phyloP scores from a whole-genome alignment of 2,329 filamentous ascomycete genomes.

The Davidsoniella virescens region DNA sequence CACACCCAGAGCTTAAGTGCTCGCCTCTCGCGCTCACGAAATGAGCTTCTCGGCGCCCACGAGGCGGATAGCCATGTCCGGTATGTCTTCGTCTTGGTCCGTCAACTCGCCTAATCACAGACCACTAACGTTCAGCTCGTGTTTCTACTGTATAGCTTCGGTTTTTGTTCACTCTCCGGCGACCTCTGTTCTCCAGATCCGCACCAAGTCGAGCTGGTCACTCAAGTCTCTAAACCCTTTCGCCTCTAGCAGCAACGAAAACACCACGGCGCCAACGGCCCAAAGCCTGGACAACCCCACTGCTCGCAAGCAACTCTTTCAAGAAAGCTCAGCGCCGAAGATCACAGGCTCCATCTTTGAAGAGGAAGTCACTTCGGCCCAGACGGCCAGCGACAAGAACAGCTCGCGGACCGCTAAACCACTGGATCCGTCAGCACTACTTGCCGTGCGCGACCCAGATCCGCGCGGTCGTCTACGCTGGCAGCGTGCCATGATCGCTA shows the following conservation, averaged over 20 bases:
- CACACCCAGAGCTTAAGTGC: too few relatives aligned
- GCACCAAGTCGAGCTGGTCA: conserved; percentile 24
- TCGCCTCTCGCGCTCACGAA: neutral
- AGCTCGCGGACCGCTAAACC: conserved; percentile 15
- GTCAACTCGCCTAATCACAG: neutral
- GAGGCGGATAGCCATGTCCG: conserved; percentile 14
- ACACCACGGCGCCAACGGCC: conserved; percentile 17
- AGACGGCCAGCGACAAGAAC: conserved; percentile 22
- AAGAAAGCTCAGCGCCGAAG: conserved; percentile 25
- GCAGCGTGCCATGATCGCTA: conserved; percentile 72
- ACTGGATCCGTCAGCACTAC: conserved; percentile 13
- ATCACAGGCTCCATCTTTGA: conserved; percentile 46
- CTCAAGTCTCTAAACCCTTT: conserved; percentile 20
- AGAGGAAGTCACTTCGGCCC: conserved; percentile 30
- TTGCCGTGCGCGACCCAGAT: conserved; percentile 49
- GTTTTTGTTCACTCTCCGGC: conserved; percentile 11
- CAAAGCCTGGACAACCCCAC: conserved; percentile 27
- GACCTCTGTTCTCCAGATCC: conserved; percentile 19
- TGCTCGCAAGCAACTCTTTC: conserved; percentile 26
- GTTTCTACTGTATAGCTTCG: conserved; percentile 15
- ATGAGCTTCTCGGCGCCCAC: conserved; percentile 16
- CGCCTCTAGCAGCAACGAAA: conserved; percentile 7
- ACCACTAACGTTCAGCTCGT: neutral
- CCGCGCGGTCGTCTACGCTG: conserved; percentile 55
- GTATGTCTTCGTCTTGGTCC: conserved; percentile 8